A percentile compares a stretch with the other conserved stretches of the same genome.
Evolutionary conservation across 2,329 filamentous ascomycete species (phyloP).

Genomic region (Parascedosporium putredinis): DNA sequence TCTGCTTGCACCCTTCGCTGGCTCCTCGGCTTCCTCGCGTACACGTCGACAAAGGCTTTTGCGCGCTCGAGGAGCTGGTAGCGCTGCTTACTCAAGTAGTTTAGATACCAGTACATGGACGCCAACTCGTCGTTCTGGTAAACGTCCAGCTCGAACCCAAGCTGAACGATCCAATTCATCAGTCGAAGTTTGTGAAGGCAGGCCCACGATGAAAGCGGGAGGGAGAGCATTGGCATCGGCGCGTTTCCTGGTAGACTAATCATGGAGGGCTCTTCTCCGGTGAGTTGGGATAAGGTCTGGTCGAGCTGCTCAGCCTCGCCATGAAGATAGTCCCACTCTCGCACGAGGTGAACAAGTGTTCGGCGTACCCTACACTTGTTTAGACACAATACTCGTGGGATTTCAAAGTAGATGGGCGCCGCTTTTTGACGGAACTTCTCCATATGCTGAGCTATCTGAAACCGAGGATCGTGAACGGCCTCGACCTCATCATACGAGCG

Average conservation of each 20-base stretch:
- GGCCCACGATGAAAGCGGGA: conserved; percentile 77
- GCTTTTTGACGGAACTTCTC: conserved; percentile 54
- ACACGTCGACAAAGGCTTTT: conserved; percentile 47
- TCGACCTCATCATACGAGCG: conserved; percentile 68
- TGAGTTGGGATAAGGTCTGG: conserved; percentile 49
- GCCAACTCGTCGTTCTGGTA: conserved; percentile 79
- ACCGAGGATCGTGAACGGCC: conserved; percentile 59
- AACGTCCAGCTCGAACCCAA: conserved; percentile 88
- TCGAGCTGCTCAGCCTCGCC: conserved; percentile 72
- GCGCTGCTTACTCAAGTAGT: conserved; percentile 59
- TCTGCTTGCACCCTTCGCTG: conserved; percentile 13
- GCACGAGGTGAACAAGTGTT: conserved; percentile 73
- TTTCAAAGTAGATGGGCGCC: conserved; percentile 66
- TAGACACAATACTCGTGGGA: conserved; percentile 76
- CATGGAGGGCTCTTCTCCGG: conserved; percentile 49
- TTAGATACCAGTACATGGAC: conserved; percentile 86
- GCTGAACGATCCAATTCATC: conserved; percentile 78
- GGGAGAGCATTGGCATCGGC: conserved; percentile 48
- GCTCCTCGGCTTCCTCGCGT: conserved; percentile 5
- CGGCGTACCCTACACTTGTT: conserved; percentile 85
- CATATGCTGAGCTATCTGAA: conserved; percentile 63
- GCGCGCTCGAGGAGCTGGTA: conserved; percentile 64
- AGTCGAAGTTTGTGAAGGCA: conserved; percentile 84
- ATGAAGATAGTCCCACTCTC: conserved; percentile 78
- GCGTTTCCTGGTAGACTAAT: conserved; percentile 28